These are phyloP conservation scores for Magnaporthiopsis poae DNA, from an alignment of 2,329 filamentous ascomycete species.

Conservation along the genomic window DNA sequence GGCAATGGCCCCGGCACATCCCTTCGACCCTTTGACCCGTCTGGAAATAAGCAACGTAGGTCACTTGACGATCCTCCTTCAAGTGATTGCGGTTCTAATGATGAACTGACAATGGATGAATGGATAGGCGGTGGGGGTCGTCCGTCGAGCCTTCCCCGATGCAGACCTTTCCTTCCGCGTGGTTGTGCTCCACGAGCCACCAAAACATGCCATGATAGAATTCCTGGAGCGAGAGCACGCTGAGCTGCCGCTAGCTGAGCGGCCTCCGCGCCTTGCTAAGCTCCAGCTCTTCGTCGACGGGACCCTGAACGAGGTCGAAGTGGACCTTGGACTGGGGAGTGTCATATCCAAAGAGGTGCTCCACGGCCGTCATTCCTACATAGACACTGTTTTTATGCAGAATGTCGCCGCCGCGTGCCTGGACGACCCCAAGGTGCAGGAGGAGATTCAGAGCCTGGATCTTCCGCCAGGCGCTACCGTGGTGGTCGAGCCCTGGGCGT, in stretches of 20 bases:
- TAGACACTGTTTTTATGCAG: slow-evolving; percentile 39
- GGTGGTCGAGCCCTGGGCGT: slow-evolving; percentile 45
- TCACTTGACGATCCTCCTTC: background rate
- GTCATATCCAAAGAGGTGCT: slow-evolving; percentile 24
- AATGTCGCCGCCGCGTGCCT: slow-evolving; percentile 37
- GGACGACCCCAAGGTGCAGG: slow-evolving; percentile 30
- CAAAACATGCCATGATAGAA: slow-evolving; percentile 34
- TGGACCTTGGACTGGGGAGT: slow-evolving; percentile 21
- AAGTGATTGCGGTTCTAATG: no score
- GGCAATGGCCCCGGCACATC: slow-evolving; percentile 1
- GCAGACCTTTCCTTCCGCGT: slow-evolving; percentile 34
- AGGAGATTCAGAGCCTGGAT: slow-evolving; percentile 30
- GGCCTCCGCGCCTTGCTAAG: slow-evolving; percentile 27
- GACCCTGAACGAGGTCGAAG: slow-evolving; percentile 24
- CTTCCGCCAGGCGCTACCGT: slow-evolving; percentile 34
- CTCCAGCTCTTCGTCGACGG: slow-evolving; percentile 27
- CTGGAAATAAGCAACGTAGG: slow-evolving; percentile 5
- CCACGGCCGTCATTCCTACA: slow-evolving; percentile 34
- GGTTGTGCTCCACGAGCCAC: slow-evolving; percentile 40
- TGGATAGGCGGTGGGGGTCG: background rate
- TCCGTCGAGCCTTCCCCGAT: slow-evolving; percentile 16
- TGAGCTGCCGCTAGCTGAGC: slow-evolving; percentile 15
- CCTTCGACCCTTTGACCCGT: slow-evolving; percentile 6
- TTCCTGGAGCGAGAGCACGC: slow-evolving; percentile 36
- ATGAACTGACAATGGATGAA: background rate